These are phyloP conservation scores for Sporothrix humicola DNA, from an alignment of 2,329 filamentous ascomycete genomes.

Conservation along the genomic window DNA sequence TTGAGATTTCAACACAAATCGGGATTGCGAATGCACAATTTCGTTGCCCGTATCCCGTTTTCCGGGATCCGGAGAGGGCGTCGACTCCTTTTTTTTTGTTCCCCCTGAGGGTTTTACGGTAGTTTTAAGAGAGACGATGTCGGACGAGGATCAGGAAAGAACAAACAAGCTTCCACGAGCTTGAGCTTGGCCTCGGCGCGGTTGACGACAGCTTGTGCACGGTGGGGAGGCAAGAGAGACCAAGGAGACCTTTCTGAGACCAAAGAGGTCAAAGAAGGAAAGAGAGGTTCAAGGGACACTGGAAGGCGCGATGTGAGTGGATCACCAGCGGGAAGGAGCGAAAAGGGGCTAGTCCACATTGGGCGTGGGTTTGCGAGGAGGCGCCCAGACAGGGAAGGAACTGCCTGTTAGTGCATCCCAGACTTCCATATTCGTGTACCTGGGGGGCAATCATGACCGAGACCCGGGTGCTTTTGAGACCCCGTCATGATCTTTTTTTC, in stretches of 20 bases:
- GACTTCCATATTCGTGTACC: background rate
- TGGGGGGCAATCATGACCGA: background rate
- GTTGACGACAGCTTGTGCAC: background rate
- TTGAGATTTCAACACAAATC: slow-evolving; percentile 1
- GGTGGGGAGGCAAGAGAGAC: too few relatives aligned
- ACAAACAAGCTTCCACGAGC: background rate
- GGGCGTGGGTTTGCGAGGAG: slow-evolving; percentile 7
- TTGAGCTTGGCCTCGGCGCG: background rate
- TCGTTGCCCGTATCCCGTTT: background rate
- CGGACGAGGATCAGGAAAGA: too few relatives aligned
- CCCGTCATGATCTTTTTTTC: background rate
- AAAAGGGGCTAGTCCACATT: background rate
- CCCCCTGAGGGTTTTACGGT: too few relatives aligned
- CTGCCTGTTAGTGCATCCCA: background rate
- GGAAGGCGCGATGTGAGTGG: background rate
- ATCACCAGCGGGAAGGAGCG: background rate
- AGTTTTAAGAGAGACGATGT: too few relatives aligned
- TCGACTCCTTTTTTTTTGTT: background rate
- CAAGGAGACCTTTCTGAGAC: too few relatives aligned
- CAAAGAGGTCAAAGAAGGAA: background rate
- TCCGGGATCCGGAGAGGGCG: background rate
- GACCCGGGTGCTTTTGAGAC: background rate
- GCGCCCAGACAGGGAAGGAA: background rate
- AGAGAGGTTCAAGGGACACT: too few relatives aligned
- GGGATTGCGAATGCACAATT: background rate